Evolutionary conservation across 1,139 yeast species (phyloP), one percentile per base, ranked within the genome.

Genomic region (Suhomyces ambrosiae): DNA sequence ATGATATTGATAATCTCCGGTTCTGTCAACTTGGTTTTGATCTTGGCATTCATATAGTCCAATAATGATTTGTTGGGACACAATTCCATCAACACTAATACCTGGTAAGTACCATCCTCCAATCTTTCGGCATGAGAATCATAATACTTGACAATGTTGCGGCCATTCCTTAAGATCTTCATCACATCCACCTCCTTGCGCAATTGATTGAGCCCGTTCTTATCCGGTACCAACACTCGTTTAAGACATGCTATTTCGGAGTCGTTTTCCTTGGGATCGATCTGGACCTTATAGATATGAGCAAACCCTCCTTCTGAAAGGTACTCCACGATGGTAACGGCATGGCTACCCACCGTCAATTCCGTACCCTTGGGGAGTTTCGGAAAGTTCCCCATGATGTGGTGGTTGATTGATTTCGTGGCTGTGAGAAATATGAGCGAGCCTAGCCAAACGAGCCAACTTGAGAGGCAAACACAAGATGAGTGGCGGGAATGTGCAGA

Each of bases 151-250:
- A 85, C 95, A 33, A 83, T 79, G 53, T 74, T 71, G 38, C 74
- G 63, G 30, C 78, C 74, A 30, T 73, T 70, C 40, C 79, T 68
- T 42, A 85, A 61, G 29, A 78, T 64, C 56, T 83, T 87, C 94
- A 85, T 85, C 3, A 86, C 88, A 45, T 84, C 90, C 10, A 85
- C 94, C 53, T 85, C 94, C 35, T 82, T 84, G 30, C 94, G 61
- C 38, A 84, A 61, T 37, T 73, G 73, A 50, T 79, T 80, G 48
- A 85, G 65, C 5, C 86, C 86, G 14, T 75, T 64, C 53, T 84
- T 85, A 45, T 82, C 85, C 16, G 84, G 84, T 0, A 85, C 89
- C 39, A 83, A 68, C 3, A 85, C 92, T 47, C 92, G 63, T 54
- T 85, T 85, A 53, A 85, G 66, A 53, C 90, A 84, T n/a, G 80